Evolutionary conservation across 2,329 filamentous ascomycete species (phyloP), one percentile per base, ranked within the genome.

Genomic region (Thielaviopsis populi): DNA sequence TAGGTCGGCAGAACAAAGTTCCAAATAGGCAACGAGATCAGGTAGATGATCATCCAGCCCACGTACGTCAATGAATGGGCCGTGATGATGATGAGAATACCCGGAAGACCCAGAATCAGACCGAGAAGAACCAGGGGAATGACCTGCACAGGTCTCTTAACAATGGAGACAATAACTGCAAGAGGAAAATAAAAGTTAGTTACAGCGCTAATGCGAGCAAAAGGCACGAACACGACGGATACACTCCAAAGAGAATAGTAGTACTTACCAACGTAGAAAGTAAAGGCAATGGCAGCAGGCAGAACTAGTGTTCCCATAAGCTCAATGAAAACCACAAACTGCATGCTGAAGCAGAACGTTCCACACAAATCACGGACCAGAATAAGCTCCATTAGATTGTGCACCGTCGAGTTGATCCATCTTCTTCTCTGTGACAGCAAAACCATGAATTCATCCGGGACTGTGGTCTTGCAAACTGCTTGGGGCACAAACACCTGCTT

Each of bases 311-410:
- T 99, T 70, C 94, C 94, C 63, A 97, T 82, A 63, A 99, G 80
- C 76, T 99, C 94, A 71, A 99, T 88, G 73, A 91, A 95, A 67
- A 99, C 87, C 68, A 99, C 87, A 73, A 99, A 99, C 76, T 99
- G 94, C 94, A 99, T 99, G 75, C 90, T 96, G 80, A 99, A 99
- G 79, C 95, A 99, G 78, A 99, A 99, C 2, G 94, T 99, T 68
- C 94, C 94, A 72, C 94, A 99, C 17, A 99, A 83, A 77, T 99
- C 94, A 68, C 91, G 85, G 54, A 99, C 95, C 41, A 99, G 83
- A 62, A 97, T 85, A 66, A 99, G 83, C 75, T 99, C 94, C 89
- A 99, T 96, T 54, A 99, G 79, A 73, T 99, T 99, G 79, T 99
- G 94, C 60, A 99, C 88, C 3, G 94, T 99, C 74, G 90, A 96